Percentiles rank a stretch among this genome's conserved stretches.
Evolutionary conservation across 2,329 filamentous ascomycete genomes (phyloP).

Genomic region (Tolypocladium paradoxum): DNA sequence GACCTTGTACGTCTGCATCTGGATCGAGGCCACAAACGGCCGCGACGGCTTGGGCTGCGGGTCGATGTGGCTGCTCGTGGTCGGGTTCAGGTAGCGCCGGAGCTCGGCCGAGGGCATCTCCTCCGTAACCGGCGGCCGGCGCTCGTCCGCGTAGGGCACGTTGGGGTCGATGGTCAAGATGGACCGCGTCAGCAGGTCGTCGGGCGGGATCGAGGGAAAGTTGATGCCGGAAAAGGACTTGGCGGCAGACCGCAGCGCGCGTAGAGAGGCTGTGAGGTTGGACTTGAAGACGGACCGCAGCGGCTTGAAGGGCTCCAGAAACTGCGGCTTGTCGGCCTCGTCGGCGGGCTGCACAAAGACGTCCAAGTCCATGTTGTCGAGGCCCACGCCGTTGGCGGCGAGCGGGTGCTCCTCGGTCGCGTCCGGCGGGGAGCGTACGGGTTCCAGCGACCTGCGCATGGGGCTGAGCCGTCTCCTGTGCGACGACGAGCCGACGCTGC

Average conservation of each 20-base stretch:
- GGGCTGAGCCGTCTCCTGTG: slow-evolving; percentile 24
- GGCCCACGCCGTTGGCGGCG: slow-evolving; percentile 30
- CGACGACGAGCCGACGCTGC: slow-evolving; percentile 23
- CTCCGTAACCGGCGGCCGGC: slow-evolving; percentile 49
- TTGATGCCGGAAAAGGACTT: slow-evolving; percentile 53
- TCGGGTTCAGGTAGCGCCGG: slow-evolving; percentile 57
- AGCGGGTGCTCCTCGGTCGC: slow-evolving; percentile 41
- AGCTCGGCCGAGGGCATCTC: slow-evolving; percentile 57
- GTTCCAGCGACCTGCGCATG: slow-evolving; percentile 39
- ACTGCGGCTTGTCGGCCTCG: slow-evolving; percentile 21
- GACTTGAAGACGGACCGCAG: slow-evolving; percentile 54
- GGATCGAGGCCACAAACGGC: slow-evolving; percentile 53
- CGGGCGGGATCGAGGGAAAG: slow-evolving; percentile 51
- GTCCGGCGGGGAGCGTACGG: slow-evolving; percentile 45
- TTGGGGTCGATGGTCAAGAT: slow-evolving; percentile 57
- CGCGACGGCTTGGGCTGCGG: slow-evolving; percentile 15
- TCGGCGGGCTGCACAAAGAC: slow-evolving; percentile 14
- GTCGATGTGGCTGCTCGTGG: slow-evolving; percentile 28
- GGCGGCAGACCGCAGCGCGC: slow-evolving; percentile 53
- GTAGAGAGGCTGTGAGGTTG: slow-evolving; percentile 56
- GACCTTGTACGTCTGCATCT: slow-evolving; percentile 61
- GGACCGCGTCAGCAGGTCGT: slow-evolving; percentile 57
- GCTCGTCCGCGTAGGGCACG: slow-evolving; percentile 57
- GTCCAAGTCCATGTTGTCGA: slow-evolving; percentile 32
- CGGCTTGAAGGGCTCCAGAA: slow-evolving; percentile 32